phyloP scores from a whole-genome alignment of 805 yeast genomes.

The Candida boleticola region DNA sequence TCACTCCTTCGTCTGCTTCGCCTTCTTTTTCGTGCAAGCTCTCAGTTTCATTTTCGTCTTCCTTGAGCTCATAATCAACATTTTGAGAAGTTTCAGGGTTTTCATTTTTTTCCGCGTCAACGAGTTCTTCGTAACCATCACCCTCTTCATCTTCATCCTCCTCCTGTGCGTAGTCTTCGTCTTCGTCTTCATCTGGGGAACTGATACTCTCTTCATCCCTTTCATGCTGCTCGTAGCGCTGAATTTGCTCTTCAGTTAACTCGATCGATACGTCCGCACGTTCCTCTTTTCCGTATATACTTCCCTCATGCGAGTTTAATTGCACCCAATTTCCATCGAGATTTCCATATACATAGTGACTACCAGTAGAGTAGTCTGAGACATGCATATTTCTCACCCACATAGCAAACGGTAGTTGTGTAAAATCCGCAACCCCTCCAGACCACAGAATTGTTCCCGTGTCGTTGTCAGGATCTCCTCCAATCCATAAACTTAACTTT shows the following conservation, averaged over 20 bases:
- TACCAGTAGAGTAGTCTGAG: constrained; percentile 26
- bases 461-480: constrained; percentile 34
- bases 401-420: constrained; percentile 32
- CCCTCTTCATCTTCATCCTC: too few relatives aligned
- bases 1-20: neutral
- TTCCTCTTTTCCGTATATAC: constrained; percentile 6
- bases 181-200: neutral
- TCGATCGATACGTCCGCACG: neutral
- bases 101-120: too few relatives aligned
- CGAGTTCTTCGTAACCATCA: too few relatives aligned
- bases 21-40: too few relatives aligned
- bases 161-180: neutral
- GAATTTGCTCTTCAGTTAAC: neutral
- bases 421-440: constrained; percentile 35
- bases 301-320: constrained; percentile 11
- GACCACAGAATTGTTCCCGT: constrained; percentile 42
- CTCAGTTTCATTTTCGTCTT: too few relatives aligned
- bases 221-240: neutral
- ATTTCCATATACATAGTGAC: constrained; percentile 27
- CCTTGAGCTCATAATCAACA: too few relatives aligned
- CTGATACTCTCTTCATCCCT: neutral
- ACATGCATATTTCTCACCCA: constrained; percentile 19
- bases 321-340: constrained; percentile 15
- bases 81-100: too few relatives aligned
- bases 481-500: constrained; percentile 40